Conservation (phyloP, 768 basidiomycete genomes). For the Fibroporia radiculosa region DNA sequence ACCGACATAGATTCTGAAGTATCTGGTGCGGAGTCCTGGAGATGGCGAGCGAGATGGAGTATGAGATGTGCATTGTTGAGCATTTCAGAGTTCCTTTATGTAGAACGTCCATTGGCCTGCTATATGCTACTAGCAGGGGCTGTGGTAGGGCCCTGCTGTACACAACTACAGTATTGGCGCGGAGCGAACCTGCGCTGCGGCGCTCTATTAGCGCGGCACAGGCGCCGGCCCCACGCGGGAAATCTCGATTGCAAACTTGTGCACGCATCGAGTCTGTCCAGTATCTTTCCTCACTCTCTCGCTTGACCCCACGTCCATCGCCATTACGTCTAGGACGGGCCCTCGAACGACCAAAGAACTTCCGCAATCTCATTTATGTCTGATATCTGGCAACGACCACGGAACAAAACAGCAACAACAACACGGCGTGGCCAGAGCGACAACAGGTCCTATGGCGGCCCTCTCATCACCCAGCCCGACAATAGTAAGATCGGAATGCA, state of each 20-base stretch:
- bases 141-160: neutral
- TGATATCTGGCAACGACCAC: no score
- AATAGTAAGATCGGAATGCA: no score
- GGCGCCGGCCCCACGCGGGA: no score
- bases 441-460: no score
- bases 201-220: no score
- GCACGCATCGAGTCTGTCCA: neutral
- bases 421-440: no score
- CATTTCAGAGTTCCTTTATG: neutral
- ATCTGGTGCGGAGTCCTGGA: neutral
- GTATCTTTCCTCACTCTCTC: neutral
- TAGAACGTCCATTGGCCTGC: conserved; percentile 2
- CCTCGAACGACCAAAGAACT: neutral
- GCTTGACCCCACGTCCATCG: neutral
- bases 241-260: no score
- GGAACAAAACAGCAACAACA: no score
- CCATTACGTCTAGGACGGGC: neutral
- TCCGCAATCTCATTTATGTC: no score
- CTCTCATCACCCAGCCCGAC: no score
- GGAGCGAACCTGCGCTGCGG: no score
- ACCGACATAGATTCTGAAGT: neutral
- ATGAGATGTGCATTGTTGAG: conserved; percentile 5
- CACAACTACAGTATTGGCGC: no score
- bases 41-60: neutral
- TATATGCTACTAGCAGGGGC: neutral